Evolutionary conservation across 192 early-diverging fungal genomes (phyloP).

Genomic region (Lunasporangiospora selenospora): DNA sequence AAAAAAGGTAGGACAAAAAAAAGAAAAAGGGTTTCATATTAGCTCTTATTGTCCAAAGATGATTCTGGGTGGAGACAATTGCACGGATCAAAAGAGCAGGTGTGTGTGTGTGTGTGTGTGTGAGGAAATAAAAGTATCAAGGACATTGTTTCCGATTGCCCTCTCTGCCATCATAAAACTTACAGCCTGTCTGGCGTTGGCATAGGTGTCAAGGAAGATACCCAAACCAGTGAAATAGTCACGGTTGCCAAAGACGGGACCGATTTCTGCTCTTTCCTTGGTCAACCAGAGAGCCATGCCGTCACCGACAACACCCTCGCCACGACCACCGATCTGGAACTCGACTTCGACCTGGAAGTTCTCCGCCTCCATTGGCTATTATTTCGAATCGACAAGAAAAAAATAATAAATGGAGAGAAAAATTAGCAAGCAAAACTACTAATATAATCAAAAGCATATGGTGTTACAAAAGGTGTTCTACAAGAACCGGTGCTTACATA

Average conservation of each 20-base stretch:
- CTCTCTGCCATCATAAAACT: not conserved
- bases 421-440: not conserved
- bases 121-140: not conserved
- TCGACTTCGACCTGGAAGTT: slow-evolving; percentile 93
- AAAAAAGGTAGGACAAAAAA: not conserved
- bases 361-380: slow-evolving; percentile 66
- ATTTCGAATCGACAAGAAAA: slow-evolving; percentile 46
- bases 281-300: slow-evolving; percentile 98
- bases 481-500: slow-evolving; percentile 57
- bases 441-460: not conserved
- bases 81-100: too few species aligned
- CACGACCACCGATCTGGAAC: slow-evolving; percentile 84
- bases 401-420: not conserved
- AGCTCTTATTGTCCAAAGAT: not conserved
- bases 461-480: slow-evolving; percentile 3
- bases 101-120: too few species aligned
- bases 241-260: slow-evolving; percentile 89
- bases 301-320: slow-evolving; percentile 86
- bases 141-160: not conserved
- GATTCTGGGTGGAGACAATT: too few species aligned
- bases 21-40: not conserved
- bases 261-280: slow-evolving; percentile 67
- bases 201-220: slow-evolving; percentile 97
- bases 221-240: slow-evolving; percentile 93
- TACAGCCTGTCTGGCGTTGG: slow-evolving; percentile 72